phyloP scores from a whole-genome alignment of 495 filamentous ascomycete species.

The Talaromyces borbonicus region DNA sequence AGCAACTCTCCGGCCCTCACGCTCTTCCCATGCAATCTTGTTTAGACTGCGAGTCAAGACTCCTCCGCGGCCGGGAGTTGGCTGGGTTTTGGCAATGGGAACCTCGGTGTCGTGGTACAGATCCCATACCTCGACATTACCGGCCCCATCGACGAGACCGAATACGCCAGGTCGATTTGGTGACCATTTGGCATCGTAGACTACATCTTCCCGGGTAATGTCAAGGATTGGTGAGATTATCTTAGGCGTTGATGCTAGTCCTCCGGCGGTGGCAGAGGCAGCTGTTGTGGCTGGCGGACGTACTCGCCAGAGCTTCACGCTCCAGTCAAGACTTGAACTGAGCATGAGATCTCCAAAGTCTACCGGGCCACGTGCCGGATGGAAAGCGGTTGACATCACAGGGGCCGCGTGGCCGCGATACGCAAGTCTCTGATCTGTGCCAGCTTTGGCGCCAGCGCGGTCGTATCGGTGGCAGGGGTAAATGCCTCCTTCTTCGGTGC shows the following conservation, averaged over 20 bases:
- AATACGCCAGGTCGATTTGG: constrained; percentile 89
- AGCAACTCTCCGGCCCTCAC: constrained; percentile 75
- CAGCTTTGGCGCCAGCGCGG: constrained; percentile 90
- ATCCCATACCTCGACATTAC: constrained; percentile 94
- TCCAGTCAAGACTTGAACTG: constrained; percentile 84
- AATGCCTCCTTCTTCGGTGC: constrained; percentile 91
- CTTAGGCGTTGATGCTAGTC: constrained; percentile 23
- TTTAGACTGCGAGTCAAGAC: constrained; percentile 72
- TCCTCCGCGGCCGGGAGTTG: constrained; percentile 45
- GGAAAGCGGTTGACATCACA: constrained; percentile 93
- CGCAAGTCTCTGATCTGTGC: constrained; percentile 73
- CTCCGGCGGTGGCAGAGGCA: constrained; percentile 32
- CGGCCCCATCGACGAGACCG: constrained; percentile 83
- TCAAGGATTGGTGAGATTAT: constrained; percentile 67
- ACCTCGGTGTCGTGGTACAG: constrained; percentile 87
- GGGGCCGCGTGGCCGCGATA: constrained; percentile 87
- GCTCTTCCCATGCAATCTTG: constrained; percentile 84
- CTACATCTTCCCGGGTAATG: constrained; percentile 84
- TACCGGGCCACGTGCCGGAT: constrained; percentile 79
- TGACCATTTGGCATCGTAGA: constrained; percentile 93
- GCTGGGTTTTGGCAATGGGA: constrained; percentile 65
- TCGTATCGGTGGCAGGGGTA: constrained; percentile 96
- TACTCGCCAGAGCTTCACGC: constrained; percentile 91
- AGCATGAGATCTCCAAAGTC: constrained; percentile 95
- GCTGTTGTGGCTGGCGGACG: constrained; percentile 49